Evolutionary conservation across 2,329 filamentous ascomycete species (phyloP), one percentile per base, ranked within the genome.

Genomic region (Paracoccidioides lutzii): DNA sequence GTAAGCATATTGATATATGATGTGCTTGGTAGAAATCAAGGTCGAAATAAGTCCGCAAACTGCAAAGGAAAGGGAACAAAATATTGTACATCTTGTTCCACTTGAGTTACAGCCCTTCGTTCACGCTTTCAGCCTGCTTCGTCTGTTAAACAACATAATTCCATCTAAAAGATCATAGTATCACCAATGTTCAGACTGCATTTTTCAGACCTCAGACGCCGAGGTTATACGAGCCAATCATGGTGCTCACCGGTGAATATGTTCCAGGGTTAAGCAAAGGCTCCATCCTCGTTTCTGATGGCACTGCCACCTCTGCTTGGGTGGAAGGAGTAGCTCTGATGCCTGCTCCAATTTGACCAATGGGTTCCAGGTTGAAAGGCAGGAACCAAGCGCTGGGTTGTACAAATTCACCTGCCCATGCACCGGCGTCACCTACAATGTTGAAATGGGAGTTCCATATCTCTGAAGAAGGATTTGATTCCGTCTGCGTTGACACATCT

Each of bases 281-380:
- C 4, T 22, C 7, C 14, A 10, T 33, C 12, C 40, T 32, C 32
- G 35, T 15, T 33, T 9, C 22, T 15, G 15, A 22, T 12, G 46
- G 49, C 35, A 9, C 35, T 22, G 9, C 30, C 44, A 33, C 33
- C 15, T 28, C 52, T n/a, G 40, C 41, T 12, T 52, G 33, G 10
- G 43, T 15, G 33, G 51, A 35, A 7, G 42, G 55, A 40, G 52
- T 57, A 14, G 58, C 35, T 32, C 56, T 56, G 15, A 59, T 40
- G n/a, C 54, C 56, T 8, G 48, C 33, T 37, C 32, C 30, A 28
- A 14, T 3, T 8, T 42, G 48, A 28, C 66, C 61, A 15, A 69
- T 56, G 4, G 89, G 87, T 57, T 93, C 87, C 71, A 95, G 82
- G 66, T 95, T 94, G 71, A 95, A 95, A 1, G 90, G 89, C 75